Conservation (phyloP, 1,139 yeast genomes). For the Blastobotrys arbuscula region DNA sequence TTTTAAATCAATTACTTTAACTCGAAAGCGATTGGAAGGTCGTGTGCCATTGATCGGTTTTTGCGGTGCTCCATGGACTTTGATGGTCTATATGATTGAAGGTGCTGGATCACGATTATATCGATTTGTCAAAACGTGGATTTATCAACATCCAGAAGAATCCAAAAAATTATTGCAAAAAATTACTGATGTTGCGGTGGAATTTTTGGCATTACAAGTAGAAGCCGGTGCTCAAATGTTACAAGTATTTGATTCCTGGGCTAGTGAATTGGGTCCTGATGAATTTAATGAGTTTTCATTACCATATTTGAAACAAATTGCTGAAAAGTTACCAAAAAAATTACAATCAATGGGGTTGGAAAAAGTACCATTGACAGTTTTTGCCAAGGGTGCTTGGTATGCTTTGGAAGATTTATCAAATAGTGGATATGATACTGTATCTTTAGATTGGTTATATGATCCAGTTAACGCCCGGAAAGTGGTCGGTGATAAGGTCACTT, state of each 20-base stretch:
- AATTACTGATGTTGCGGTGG: slow-evolving; percentile 83
- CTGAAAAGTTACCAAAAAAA: slow-evolving; percentile 61
- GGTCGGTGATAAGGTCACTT: slow-evolving; percentile 71
- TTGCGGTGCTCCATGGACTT: slow-evolving; percentile 98
- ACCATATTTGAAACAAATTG: slow-evolving; percentile 79
- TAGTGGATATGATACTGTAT: slow-evolving; percentile 80
- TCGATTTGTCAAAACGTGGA: slow-evolving; percentile 89
- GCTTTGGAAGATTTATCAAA: slow-evolving; percentile 82
- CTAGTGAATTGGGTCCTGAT: slow-evolving; percentile 87
- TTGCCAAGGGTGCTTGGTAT: slow-evolving; percentile 98
- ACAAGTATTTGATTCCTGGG: slow-evolving; percentile 97
- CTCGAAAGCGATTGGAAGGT: slow-evolving; percentile 78
- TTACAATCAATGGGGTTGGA: slow-evolving; percentile 71
- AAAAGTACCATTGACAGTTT: slow-evolving; percentile 75
- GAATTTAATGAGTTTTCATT: slow-evolving; percentile 85
- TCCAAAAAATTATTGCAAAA: slow-evolving; percentile 69
- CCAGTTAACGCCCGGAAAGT: slow-evolving; percentile 81
- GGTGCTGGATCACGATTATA: slow-evolving; percentile 95
- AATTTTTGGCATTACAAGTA: slow-evolving; percentile 89
- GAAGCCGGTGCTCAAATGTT: slow-evolving; percentile 97
- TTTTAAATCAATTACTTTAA: slow-evolving; percentile 80
- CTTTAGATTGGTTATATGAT: slow-evolving; percentile 86
- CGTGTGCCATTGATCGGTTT: slow-evolving; percentile 92
- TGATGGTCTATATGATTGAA: slow-evolving; percentile 93
- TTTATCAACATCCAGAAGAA: slow-evolving; percentile 69